Conservation (phyloP, 768 basidiomycete genomes). For the Lactifluus volemus region DNA sequence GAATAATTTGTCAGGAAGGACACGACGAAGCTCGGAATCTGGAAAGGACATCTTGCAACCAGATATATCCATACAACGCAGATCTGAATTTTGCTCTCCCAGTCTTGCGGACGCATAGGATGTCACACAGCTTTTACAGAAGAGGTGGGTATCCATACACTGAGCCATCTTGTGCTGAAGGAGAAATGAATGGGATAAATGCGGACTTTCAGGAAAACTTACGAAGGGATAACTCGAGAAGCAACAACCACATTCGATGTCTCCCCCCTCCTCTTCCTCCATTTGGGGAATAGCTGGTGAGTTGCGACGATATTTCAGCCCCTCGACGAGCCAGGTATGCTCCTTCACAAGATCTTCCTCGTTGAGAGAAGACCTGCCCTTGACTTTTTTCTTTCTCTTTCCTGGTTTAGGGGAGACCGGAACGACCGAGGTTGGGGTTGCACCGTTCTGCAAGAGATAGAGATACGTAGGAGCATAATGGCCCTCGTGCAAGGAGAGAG, state of each 20-base stretch:
- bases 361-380: background rate
- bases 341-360: constrained; percentile 29
- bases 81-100: constrained; percentile 48
- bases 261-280: constrained; percentile 38
- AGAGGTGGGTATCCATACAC: constrained; percentile 84
- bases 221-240: constrained; percentile 68
- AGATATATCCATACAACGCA: constrained; percentile 78
- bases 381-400: constrained; percentile 26
- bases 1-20: constrained; percentile 58
- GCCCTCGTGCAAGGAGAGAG: constrained; percentile 29
- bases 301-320: constrained; percentile 18
- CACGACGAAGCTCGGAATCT: constrained; percentile 55
- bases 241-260: constrained; percentile 86
- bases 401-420: constrained; percentile 28
- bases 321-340: constrained; percentile 33
- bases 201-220: constrained; percentile 24
- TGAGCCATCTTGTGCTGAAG: constrained; percentile 74
- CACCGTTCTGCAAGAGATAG: constrained; percentile 35
- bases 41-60: constrained; percentile 64
- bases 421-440: constrained; percentile 26
- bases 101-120: constrained; percentile 61
- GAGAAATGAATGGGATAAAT: background rate
- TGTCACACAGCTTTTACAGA: constrained; percentile 66
- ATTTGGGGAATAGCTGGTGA: constrained; percentile 24
- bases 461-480: constrained; percentile 66